Evolutionary conservation across 805 yeast species (phyloP), one percentile per base, ranked within the genome.

Genomic region (Candida anglica): DNA sequence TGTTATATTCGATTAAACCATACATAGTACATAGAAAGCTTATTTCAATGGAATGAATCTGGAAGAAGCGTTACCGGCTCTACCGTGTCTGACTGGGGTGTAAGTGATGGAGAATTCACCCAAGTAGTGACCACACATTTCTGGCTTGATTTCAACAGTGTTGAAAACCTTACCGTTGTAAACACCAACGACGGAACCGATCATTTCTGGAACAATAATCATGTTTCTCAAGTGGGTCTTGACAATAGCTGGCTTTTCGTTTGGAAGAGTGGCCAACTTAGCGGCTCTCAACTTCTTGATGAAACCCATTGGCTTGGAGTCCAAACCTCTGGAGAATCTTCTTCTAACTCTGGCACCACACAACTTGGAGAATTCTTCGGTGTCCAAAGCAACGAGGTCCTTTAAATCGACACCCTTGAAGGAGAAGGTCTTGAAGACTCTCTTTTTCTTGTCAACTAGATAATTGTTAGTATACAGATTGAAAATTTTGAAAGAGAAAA

Each of bases 151-250:
- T 75, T 93, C 99, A 71, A 93, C 96, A 61, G 82, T 85, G 95
- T 91, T 91, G 95, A 93, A 93, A 59, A 78, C 86, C 80, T 93
- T 93, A 78, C 99, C 99, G 82, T 93, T 93, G 96, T 93, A 93
- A 60, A 93, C 85, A 77, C 97, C 97, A 58, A 93, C 81, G 54
- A 91, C 94, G 46, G 97, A 87, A 69, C 98, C 98, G 62, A 93
- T 88, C 98, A 93, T 93, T 81, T 93, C 99, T 75, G 99, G 99
- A 54, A 93, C 93, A 64, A 93, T 69, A 69, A 93, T 73, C 96
- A 89, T 87, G 85, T 89, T 89, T 84, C 98, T 91, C 71, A 93
- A 86, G 77, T 93, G 99, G 57, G 99, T 93, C 85, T 91, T 93
- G 75, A 93, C 98, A 52, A 78, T 74, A 56, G 91, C 81, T 71